A percentile compares a stretch with the other conserved stretches of the same genome.
phyloP scores from a whole-genome alignment of 331 rosid genomes.

The Ulmus americana region DNA sequence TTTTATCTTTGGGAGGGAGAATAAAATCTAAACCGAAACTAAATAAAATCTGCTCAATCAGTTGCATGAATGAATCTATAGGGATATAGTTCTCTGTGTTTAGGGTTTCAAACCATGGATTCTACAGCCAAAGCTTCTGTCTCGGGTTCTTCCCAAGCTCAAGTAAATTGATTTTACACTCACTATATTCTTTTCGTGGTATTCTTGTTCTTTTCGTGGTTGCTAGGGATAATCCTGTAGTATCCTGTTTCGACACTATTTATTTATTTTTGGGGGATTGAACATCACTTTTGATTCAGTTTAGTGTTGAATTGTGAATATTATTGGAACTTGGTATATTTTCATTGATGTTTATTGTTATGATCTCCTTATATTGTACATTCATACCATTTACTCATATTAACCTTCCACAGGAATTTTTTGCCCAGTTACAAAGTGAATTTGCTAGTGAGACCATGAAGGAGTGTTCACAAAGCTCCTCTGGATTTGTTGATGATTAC shows the following conservation, averaged over 20 bases:
- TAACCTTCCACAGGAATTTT: background rate
- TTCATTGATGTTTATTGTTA: no score
- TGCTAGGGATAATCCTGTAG: no score
- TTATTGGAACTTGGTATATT: no score
- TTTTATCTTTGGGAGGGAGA: background rate
- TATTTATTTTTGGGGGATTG: no score
- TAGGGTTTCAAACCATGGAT: conserved; percentile 34
- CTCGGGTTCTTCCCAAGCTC: conserved; percentile 43
- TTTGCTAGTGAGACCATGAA: conserved; percentile 8
- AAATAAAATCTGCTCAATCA: background rate
- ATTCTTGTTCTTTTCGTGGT: no score
- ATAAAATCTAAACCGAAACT: background rate
- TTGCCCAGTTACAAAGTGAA: conserved; percentile 11
- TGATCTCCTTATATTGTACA: no score
- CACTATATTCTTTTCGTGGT: background rate
- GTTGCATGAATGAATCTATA: conserved; percentile 25
- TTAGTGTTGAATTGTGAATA: no score
- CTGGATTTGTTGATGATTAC: conserved; percentile 36
- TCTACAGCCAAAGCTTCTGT: conserved; percentile 30
- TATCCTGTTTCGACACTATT: no score
- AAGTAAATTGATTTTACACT: conserved; percentile 28
- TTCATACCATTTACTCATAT: no score
- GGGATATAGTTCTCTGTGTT: conserved; percentile 11
- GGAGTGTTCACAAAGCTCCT: conserved; percentile 19
- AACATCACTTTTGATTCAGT: no score